phyloP scores from a whole-genome alignment of 345 rosid species.

The Cardiospermum halicacabum region DNA sequence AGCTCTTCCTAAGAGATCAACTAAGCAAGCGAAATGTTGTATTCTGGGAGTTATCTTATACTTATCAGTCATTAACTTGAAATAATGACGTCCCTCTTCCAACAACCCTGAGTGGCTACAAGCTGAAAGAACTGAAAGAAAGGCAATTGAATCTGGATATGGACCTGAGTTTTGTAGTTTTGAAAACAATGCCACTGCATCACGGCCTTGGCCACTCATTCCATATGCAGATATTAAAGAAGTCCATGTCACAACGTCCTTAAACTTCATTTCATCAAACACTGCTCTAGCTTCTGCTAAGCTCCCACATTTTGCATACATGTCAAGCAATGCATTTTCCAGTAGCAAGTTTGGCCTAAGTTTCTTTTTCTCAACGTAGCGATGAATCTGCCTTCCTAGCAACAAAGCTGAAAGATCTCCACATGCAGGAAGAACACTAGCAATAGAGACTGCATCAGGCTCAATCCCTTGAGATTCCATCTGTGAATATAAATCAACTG shows the following conservation, averaged over 20 bases:
- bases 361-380: conserved; percentile 38
- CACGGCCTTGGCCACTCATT: conserved; percentile 48
- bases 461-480: conserved; percentile 51
- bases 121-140: conserved; percentile 68
- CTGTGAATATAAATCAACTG: conserved; percentile 42
- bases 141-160: conserved; percentile 63
- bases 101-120: conserved; percentile 69
- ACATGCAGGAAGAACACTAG: conserved; percentile 74
- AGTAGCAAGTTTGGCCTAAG: conserved; percentile 52
- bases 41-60: conserved; percentile 47
- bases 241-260: conserved; percentile 76
- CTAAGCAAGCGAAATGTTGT: conserved; percentile 78
- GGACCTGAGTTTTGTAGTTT: conserved; percentile 55
- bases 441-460: conserved; percentile 55
- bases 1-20: conserved; percentile 66
- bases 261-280: conserved; percentile 50
- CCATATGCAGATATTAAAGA: conserved; percentile 80
- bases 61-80: conserved; percentile 44
- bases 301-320: conserved; percentile 75
- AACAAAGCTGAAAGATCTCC: conserved; percentile 62
- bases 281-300: conserved; percentile 48
- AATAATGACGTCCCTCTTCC: conserved; percentile 48
- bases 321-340: conserved; percentile 71
- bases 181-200: conserved; percentile 51
- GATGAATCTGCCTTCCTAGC: conserved; percentile 53